These are phyloP conservation scores for Rheum nobile DNA, from an alignment of 148 eudicot genomes.

Conservation along the genomic window DNA sequence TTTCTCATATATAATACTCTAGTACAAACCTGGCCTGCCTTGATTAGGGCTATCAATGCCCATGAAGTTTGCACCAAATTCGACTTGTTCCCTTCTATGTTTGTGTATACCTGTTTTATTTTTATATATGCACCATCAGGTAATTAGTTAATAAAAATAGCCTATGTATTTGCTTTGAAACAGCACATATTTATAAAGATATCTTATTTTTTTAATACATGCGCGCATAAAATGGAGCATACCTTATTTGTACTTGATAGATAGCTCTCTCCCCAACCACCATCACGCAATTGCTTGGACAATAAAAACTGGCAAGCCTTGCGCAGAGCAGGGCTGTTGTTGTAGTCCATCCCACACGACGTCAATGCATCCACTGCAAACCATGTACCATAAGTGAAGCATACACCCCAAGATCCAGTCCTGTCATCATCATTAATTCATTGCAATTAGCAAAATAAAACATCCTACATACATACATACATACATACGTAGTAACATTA, in stretches of 20 bases:
- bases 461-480: no score
- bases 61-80: conserved; percentile 56
- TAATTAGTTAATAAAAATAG: not conserved
- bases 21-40: conserved; percentile 46
- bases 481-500: no score
- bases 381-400: conserved; percentile 60
- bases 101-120: conserved; percentile 39
- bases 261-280: conserved; percentile 70
- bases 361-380: conserved; percentile 42
- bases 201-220: no score
- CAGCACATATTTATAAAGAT: no score
- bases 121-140: not conserved
- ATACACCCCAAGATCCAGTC: conserved; percentile 55
- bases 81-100: conserved; percentile 38
- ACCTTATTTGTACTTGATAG: conserved; percentile 54
- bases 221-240: no score
- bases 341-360: conserved; percentile 30
- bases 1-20: not conserved
- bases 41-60: conserved; percentile 61
- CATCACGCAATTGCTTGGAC: conserved; percentile 45
- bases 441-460: no score
- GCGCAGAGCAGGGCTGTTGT: conserved; percentile 25
- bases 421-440: conserved; percentile 9
- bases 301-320: conserved; percentile 45
- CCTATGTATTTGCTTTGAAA: not conserved